Conservation (phyloP, 768 basidiomycete species). For the Neoboletus brunneissimus region DNA sequence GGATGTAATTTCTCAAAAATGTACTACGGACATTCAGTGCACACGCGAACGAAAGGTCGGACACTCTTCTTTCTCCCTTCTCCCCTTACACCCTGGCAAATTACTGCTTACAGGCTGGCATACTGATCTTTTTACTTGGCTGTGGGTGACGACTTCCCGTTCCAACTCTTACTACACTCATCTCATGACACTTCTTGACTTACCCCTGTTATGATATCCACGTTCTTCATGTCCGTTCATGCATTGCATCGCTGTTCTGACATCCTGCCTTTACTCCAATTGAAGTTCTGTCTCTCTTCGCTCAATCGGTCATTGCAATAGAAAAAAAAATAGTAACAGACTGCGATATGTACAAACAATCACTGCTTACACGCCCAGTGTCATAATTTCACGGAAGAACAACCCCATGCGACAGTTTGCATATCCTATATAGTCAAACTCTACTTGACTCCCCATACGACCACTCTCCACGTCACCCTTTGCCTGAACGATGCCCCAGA, state of each 20-base stretch:
- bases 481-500: constrained; percentile 94
- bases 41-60: constrained; percentile 36
- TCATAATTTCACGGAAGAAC: constrained; percentile 56
- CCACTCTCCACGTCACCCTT: constrained; percentile 64
- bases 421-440: constrained; percentile 91
- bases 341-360: neutral
- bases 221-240: constrained; percentile 39
- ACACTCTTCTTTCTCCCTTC: constrained; percentile 32
- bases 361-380: constrained; percentile 37
- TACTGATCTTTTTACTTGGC: constrained; percentile 7
- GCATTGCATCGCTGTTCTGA: constrained; percentile 20
- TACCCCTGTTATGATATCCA: constrained; percentile 37
- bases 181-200: constrained; percentile 36
- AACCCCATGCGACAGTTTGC: constrained; percentile 63
- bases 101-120: constrained; percentile 6
- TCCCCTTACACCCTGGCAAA: constrained; percentile 7
- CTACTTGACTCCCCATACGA: constrained; percentile 48
- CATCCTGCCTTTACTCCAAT: constrained; percentile 48
- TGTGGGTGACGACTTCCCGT: constrained; percentile 16
- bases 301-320: neutral
- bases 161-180: constrained; percentile 25
- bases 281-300: constrained; percentile 34
- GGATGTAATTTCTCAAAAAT: constrained; percentile 27
- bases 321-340: neutral
- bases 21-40: constrained; percentile 2